Evolutionary conservation across 495 filamentous ascomycete genomes (phyloP).

Genomic region (Chaetomium cochliodes): DNA sequence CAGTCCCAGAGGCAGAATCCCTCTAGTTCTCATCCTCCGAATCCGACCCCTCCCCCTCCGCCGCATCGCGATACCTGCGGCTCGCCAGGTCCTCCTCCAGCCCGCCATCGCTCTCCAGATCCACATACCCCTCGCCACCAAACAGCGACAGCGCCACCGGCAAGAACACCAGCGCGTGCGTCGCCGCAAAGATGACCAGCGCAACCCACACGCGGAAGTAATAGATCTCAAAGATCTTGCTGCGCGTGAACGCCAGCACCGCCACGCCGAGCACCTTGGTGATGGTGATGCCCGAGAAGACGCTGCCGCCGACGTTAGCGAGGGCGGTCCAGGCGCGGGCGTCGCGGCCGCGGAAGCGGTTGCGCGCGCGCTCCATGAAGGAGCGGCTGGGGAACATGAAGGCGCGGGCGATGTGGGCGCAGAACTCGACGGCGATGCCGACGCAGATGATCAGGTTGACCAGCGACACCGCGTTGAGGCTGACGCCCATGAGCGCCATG

Average conservation of each 20-base stretch:
- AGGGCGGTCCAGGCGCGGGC: constrained; percentile 87
- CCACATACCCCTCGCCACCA: constrained; percentile 84
- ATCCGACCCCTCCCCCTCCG: constrained; percentile 39
- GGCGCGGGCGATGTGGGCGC: constrained; percentile 91
- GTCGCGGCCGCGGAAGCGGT: constrained; percentile 69
- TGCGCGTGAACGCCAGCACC: constrained; percentile 89
- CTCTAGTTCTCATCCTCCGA: constrained; percentile 36
- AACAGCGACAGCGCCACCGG: constrained; percentile 85
- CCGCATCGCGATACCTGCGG: constrained; percentile 45
- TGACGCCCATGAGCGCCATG: constrained; percentile 86
- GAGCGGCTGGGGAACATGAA: constrained; percentile 85
- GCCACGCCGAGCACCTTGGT: constrained; percentile 92
- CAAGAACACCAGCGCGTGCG: constrained; percentile 86
- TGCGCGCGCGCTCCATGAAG: constrained; percentile 72
- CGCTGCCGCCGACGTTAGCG: constrained; percentile 87
- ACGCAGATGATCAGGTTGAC: constrained; percentile 97
- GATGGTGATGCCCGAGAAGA: constrained; percentile 93
- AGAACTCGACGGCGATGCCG: constrained; percentile 94
- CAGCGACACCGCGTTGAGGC: constrained; percentile 93
- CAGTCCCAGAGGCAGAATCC: not conserved
- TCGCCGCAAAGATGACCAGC: constrained; percentile 82
- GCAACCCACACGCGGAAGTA: constrained; percentile 97
- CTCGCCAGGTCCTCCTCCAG: constrained; percentile 75
- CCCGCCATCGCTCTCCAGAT: constrained; percentile 78
- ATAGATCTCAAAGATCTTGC: constrained; percentile 99